A percentile compares a stretch with the other conserved stretches of the same genome.
phyloP scores from a whole-genome alignment of 2,329 filamentous ascomycete species.

The Calonectria pseudoturangicola region DNA sequence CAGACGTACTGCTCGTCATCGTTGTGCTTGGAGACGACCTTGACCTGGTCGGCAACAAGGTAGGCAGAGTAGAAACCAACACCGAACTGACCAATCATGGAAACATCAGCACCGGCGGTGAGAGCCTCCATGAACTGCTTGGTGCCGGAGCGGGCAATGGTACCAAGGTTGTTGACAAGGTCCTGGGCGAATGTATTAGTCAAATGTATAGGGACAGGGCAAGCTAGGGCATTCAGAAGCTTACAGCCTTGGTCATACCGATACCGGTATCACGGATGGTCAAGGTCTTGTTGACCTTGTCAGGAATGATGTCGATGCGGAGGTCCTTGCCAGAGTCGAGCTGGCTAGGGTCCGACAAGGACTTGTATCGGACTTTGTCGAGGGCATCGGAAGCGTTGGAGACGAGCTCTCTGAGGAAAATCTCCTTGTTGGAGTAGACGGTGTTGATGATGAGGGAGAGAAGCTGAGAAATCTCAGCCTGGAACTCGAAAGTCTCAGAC shows the following conservation, averaged over 20 bases:
- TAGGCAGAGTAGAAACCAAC: conserved; percentile 99
- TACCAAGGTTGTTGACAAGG: conserved; percentile 99
- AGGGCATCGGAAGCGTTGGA: conserved; percentile 99
- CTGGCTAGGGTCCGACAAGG: conserved; percentile 96
- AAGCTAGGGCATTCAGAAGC: conserved; percentile 60
- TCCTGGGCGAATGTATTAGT: conserved; percentile 72
- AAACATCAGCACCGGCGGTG: conserved; percentile 98
- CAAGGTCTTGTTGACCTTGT: conserved; percentile 98
- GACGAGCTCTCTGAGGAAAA: conserved; percentile 98
- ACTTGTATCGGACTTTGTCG: conserved; percentile 99
- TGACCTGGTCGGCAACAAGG: conserved; percentile 97
- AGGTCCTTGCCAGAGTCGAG: conserved; percentile 98
- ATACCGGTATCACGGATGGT: conserved; percentile 99
- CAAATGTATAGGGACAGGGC: neutral
- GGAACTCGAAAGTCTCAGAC: conserved; percentile 99
- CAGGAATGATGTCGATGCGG: conserved; percentile 98
- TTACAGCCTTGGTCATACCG: conserved; percentile 99
- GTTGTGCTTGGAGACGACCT: conserved; percentile 98
- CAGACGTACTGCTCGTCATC: conserved; percentile 99
- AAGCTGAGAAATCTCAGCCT: conserved; percentile 99
- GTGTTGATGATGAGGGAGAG: conserved; percentile 99
- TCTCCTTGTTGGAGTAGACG: conserved; percentile 99
- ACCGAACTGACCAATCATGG: conserved; percentile 99
- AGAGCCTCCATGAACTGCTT: conserved; percentile 99
- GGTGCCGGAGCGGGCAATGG: conserved; percentile 98